Conservation (phyloP, 306 rosid species). For the Quercus engelmannii region DNA sequence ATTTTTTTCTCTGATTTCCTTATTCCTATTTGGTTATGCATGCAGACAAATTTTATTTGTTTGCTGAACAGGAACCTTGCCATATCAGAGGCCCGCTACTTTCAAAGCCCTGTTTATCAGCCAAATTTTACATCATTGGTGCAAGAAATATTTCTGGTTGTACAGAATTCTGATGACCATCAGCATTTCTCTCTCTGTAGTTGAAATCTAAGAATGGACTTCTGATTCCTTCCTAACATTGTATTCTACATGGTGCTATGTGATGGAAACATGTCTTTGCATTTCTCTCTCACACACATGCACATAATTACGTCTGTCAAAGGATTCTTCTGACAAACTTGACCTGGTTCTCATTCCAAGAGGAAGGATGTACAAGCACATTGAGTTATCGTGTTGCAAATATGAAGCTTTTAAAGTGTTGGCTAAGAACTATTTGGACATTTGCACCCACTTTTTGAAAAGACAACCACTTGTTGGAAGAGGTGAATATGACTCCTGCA, state of each 20-base stretch:
- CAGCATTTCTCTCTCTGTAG: slow-evolving; percentile 11
- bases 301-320: neutral
- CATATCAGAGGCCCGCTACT: slow-evolving; percentile 63
- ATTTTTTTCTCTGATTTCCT: neutral
- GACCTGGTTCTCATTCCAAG: too few relatives aligned
- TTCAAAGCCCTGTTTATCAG: slow-evolving; percentile 51
- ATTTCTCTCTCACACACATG: neutral
- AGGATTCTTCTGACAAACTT: neutral
- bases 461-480: too few relatives aligned
- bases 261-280: neutral
- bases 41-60: slow-evolving; percentile 9
- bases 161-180: slow-evolving; percentile 74
- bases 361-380: too few relatives aligned
- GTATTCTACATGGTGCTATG: neutral
- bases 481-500: too few relatives aligned
- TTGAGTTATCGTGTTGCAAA: too few relatives aligned
- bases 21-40: neutral
- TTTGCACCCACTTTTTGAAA: too few relatives aligned
- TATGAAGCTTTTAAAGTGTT: too few relatives aligned
- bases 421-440: too few relatives aligned
- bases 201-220: neutral
- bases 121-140: slow-evolving; percentile 66
- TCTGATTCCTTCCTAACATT: neutral
- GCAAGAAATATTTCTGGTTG: slow-evolving; percentile 91
- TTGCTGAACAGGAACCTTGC: slow-evolving; percentile 51